Conservation (phyloP, 495 filamentous ascomycete genomes). For the Penicillium lagena region DNA sequence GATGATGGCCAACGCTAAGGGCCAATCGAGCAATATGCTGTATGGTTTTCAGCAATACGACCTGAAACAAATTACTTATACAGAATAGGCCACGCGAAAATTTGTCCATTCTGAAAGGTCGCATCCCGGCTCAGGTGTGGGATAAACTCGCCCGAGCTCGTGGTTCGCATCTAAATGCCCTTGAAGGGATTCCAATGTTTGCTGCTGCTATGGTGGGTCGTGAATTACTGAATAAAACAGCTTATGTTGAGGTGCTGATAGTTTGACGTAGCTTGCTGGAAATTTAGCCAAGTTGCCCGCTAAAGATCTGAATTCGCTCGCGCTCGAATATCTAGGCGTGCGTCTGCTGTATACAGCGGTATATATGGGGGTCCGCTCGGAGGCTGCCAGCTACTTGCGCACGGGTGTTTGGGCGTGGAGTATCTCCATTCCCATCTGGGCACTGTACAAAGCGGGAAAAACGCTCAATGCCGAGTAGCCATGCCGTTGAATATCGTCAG, state of each 20-base stretch:
- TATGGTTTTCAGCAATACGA: not conserved
- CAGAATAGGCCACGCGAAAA: constrained; percentile 19
- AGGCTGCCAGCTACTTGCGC: constrained; percentile 16
- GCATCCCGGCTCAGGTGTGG: constrained; percentile 14
- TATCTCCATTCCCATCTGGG: constrained; percentile 19
- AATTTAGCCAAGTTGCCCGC: constrained; percentile 19
- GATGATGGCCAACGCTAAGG: constrained; percentile 23
- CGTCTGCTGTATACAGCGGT: constrained; percentile 17
- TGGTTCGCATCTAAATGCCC: constrained; percentile 21
- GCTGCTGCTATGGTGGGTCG: constrained; percentile 18
- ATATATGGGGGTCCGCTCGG: constrained; percentile 18
- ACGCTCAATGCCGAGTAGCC: constrained; percentile 2
- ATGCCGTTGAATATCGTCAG: not conserved
- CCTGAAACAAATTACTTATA: not conserved
- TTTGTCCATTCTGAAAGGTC: constrained; percentile 17
- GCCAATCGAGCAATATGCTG: constrained; percentile 18
- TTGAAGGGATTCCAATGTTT: constrained; percentile 22
- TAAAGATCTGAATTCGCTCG: constrained; percentile 16
- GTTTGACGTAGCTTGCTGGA: constrained; percentile 13
- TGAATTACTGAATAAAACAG: no score
- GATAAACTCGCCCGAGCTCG: constrained; percentile 17
- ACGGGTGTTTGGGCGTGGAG: constrained; percentile 23
- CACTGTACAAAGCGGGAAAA: constrained; percentile 13
- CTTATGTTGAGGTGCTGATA: not conserved
- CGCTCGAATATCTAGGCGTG: constrained; percentile 15